Evolutionary conservation across 2,329 filamentous ascomycete species (phyloP), one percentile per base, ranked within the genome.

Genomic region (Capronia coronata): DNA sequence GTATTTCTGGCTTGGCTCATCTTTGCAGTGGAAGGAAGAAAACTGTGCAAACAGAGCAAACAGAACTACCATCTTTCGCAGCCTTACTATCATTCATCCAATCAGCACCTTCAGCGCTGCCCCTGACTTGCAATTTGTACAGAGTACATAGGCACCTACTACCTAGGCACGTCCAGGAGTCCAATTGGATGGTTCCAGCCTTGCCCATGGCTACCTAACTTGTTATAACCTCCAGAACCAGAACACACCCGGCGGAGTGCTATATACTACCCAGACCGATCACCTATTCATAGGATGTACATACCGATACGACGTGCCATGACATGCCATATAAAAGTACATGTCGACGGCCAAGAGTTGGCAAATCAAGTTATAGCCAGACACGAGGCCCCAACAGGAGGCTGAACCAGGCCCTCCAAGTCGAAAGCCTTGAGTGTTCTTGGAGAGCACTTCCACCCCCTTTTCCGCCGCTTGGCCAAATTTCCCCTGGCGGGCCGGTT

Each of bases 381-480:
- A 35, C 13, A 35, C 32, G 25, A 27, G 25, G n/a, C n/a, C n/a
- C n/a, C n/a, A n/a, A n/a, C n/a, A n/a, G n/a, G n/a, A n/a, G n/a
- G n/a, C n/a, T n/a, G n/a, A n/a, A n/a, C n/a, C n/a, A 27, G 10
- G 10, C 6, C 25, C 5, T 10, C 18, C 37, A 39, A 19, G 16
- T 7, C 16, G 13, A 7, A 8, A 3, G 19, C 14, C 11, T 16
- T 23, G 7, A 32, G 9, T 8, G 8, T 6, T 3, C 38, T 25
- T 2, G 9, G 13, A 23, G 38, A 2, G 5, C 3, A 11, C 11
- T 5, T n/a, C 19, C 14, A 8, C 8, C 21, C 22, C 21, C 16
- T 35, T 21, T 32, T 13, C 25, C n/a, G n/a, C 34, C 19, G 46
- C 46, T 48, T 48, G 46, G 39, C 46, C 39, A 38, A 48, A 48